Percentiles rank a stretch among this genome's conserved stretches.
Conservation (phyloP, 495 filamentous ascomycete genomes). For the Penicillium herquei region DNA sequence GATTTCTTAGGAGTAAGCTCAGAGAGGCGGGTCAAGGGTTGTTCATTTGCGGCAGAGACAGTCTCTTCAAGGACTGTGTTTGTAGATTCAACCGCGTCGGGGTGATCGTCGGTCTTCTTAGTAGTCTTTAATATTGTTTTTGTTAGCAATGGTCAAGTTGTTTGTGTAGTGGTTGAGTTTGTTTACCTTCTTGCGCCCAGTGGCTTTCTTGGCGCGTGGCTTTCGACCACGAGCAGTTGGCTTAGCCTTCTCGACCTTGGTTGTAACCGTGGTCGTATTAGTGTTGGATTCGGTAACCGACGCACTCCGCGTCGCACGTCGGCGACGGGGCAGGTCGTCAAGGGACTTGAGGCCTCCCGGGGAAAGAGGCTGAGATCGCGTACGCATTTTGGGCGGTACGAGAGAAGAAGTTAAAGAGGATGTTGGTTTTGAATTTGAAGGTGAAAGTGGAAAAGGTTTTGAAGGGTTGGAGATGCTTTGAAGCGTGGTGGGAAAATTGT, state of each 20-base stretch:
- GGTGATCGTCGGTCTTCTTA: neutral
- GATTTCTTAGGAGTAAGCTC: too few relatives aligned
- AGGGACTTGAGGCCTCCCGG: slow-evolving; percentile 11
- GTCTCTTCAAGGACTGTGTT: too few relatives aligned
- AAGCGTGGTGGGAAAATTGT: too few relatives aligned
- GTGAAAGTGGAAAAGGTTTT: neutral
- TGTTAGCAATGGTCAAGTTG: neutral
- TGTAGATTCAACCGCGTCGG: too few relatives aligned
- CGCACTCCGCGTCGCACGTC: slow-evolving; percentile 19
- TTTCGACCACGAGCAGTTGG: slow-evolving; percentile 5
- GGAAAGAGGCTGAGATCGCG: slow-evolving; percentile 15
- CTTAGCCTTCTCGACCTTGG: neutral
- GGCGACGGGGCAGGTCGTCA: slow-evolving; percentile 14
- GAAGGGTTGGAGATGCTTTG: too few relatives aligned
- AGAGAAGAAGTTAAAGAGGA: neutral
- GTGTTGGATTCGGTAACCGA: slow-evolving; percentile 9
- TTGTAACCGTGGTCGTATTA: neutral
- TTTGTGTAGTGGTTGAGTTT: neutral
- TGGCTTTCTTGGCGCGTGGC: slow-evolving; percentile 2
- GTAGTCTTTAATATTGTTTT: neutral
- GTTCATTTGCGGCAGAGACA: too few relatives aligned
- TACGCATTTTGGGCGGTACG: slow-evolving; percentile 10
- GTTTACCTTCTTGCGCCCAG: neutral
- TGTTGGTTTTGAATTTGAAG: neutral
- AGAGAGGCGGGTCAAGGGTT: too few relatives aligned